Evolutionary conservation across 1,284 basidiomycete species (phyloP).

Genomic region (Moniliophthora roreri): DNA sequence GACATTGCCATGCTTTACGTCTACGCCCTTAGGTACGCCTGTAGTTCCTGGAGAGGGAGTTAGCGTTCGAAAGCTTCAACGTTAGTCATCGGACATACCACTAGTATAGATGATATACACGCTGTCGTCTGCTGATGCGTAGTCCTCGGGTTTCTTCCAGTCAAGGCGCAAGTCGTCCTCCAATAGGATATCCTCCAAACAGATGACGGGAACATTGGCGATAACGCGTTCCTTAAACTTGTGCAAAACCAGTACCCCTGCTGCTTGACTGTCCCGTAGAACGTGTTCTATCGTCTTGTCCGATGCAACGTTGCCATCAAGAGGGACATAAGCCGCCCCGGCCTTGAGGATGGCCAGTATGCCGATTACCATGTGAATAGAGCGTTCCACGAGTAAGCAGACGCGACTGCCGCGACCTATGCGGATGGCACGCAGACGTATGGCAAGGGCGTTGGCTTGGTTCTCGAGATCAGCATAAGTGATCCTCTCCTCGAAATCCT

Average conservation of each 20-base stretch:
- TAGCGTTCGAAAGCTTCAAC: conserved; percentile 5
- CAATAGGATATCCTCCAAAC: conserved; percentile 42
- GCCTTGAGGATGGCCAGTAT: conserved; percentile 57
- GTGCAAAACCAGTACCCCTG: conserved; percentile 43
- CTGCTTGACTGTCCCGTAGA: conserved; percentile 44
- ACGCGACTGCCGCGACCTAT: conserved; percentile 49
- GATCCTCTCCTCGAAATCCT: conserved; percentile 46
- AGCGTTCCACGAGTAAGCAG: conserved; percentile 53
- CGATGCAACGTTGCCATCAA: conserved; percentile 57
- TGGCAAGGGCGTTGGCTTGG: conserved; percentile 47
- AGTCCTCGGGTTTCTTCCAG: conserved; percentile 38
- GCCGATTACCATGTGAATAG: conserved; percentile 53
- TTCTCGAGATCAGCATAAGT: conserved; percentile 51
- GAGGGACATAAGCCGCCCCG: conserved; percentile 55
- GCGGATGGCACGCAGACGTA: conserved; percentile 41
- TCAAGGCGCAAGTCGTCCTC: conserved; percentile 21
- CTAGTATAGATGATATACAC: conserved; percentile 64
- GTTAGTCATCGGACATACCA: conserved; percentile 33
- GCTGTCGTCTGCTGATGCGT: conserved; percentile 41
- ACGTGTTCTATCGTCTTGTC: conserved; percentile 54
- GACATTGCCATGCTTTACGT: conserved; percentile 56
- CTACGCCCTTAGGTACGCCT: conserved; percentile 58
- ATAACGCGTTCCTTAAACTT: conserved; percentile 45
- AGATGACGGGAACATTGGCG: conserved; percentile 27
- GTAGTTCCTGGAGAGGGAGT: conserved; percentile 44